Conservation (phyloP, 1,284 basidiomycete genomes). For the Sanghuangporus sanghuang region DNA sequence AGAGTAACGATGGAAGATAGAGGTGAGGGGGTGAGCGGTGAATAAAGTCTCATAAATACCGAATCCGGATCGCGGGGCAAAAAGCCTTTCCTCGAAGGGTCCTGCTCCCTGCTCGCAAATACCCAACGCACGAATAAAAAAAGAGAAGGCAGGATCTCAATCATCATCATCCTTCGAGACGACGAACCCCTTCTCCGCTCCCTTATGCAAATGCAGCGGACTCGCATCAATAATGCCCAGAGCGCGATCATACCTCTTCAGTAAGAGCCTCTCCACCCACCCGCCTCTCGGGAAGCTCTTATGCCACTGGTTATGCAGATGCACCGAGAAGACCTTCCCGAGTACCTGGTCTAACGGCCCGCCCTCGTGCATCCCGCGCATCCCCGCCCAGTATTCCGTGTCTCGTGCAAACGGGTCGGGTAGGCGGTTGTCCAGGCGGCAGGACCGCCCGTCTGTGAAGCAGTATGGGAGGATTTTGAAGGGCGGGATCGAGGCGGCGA, state of each 20-base stretch:
- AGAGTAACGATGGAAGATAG: too few species aligned
- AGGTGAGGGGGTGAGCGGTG: too few species aligned
- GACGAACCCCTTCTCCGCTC: not conserved
- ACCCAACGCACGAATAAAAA: not conserved
- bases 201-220: not conserved
- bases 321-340: constrained; percentile 77
- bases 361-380: constrained; percentile 50
- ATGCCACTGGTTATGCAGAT: constrained; percentile 92
- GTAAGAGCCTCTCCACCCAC: constrained; percentile 75
- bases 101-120: not conserved
- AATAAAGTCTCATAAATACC: not conserved
- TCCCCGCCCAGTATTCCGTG: constrained; percentile 54
- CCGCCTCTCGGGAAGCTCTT: constrained; percentile 72
- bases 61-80: too few species aligned
- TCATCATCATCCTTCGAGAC: constrained; percentile 9
- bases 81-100: not conserved
- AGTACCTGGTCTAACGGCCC: constrained; percentile 66
- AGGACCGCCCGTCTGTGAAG: constrained; percentile 85
- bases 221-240: constrained; percentile 11
- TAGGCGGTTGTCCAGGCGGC: constrained; percentile 84
- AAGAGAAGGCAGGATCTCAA: not conserved
- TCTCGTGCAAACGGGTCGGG: constrained; percentile 83
- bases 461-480: constrained; percentile 92
- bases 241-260: constrained; percentile 51
- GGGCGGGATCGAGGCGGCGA: constrained; percentile 66